phyloP scores from a whole-genome alignment of 169 alveolate genomes.

The Eimeria zaria region DNA sequence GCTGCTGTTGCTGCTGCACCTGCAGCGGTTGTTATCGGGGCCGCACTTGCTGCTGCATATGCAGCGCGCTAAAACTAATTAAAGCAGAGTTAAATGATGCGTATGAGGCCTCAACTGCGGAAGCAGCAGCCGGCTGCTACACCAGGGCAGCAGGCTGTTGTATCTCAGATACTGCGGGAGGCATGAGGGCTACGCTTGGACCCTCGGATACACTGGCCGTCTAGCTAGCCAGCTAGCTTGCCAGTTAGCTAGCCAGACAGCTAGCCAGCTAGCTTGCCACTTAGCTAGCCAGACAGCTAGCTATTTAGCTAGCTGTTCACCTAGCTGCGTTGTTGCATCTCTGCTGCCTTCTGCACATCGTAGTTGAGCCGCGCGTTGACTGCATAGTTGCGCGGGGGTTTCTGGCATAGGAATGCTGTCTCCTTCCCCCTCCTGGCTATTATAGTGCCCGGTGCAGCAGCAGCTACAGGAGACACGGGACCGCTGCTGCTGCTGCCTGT shows the following conservation, averaged over 20 bases:
- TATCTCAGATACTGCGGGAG: background rate
- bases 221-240: no score
- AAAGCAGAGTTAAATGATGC: background rate
- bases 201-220: background rate
- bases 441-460: background rate
- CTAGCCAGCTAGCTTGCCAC: no score
- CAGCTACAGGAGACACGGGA: constrained; percentile 9
- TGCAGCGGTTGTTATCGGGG: background rate
- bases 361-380: background rate
- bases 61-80: background rate
- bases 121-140: background rate
- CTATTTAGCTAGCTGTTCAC: background rate
- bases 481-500: constrained; percentile 28
- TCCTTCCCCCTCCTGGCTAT: background rate
- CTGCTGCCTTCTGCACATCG: background rate
- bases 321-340: background rate
- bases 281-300: background rate
- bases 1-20: constrained; percentile 2
- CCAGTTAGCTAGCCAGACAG: no score
- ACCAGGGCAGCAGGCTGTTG: background rate
- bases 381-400: constrained; percentile 25
- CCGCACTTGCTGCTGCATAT: background rate
- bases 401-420: background rate
- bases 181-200: background rate
- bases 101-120: background rate